Conservation (phyloP, 2,329 filamentous ascomycete genomes). For the Alternaria alternata region DNA sequence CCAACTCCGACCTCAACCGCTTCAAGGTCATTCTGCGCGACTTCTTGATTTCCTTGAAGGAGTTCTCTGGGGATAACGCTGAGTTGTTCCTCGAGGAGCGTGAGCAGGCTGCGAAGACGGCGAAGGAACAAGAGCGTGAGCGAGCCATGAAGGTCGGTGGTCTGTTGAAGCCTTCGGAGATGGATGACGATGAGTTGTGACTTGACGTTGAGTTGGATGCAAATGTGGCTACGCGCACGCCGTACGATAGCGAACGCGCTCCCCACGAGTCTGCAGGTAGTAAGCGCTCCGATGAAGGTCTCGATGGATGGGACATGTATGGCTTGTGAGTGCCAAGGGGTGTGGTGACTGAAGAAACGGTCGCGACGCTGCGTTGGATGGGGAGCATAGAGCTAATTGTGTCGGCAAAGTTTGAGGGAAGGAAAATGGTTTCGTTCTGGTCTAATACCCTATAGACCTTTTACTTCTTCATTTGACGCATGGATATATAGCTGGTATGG, state of each 20-base stretch:
- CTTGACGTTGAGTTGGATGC: slow-evolving; percentile 60
- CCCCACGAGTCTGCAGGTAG: slow-evolving; percentile 21
- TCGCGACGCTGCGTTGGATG: slow-evolving; percentile 16
- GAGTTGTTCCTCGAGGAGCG: slow-evolving; percentile 94
- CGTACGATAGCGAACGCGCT: slow-evolving; percentile 38
- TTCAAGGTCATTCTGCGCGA: slow-evolving; percentile 97
- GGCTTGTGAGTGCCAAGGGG: slow-evolving; percentile 53
- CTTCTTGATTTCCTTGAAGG: slow-evolving; percentile 96
- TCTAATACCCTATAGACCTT: slow-evolving; percentile 38
- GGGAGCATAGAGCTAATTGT: slow-evolving; percentile 23
- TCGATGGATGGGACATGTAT: slow-evolving; percentile 74
- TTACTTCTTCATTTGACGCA: slow-evolving; percentile 32
- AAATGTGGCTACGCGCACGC: slow-evolving; percentile 48
- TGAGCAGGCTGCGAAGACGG: slow-evolving; percentile 87
- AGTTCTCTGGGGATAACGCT: slow-evolving; percentile 94
- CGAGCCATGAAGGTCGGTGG: slow-evolving; percentile 94
- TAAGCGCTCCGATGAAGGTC: slow-evolving; percentile 31
- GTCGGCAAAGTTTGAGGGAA: slow-evolving; percentile 17
- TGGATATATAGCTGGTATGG: slow-evolving; percentile 34
- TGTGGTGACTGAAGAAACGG: slow-evolving; percentile 17
- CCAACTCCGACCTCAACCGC: slow-evolving; percentile 88
- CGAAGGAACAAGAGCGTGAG: slow-evolving; percentile 87
- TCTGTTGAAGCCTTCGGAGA: slow-evolving; percentile 94
- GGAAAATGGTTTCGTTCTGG: slow-evolving; percentile 25
- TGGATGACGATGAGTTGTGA: slow-evolving; percentile 87